Percentiles rank a stretch among this genome's conserved stretches.
Conservation (phyloP, 2,329 filamentous ascomycete genomes). For the Aspergillus fijiensis region DNA sequence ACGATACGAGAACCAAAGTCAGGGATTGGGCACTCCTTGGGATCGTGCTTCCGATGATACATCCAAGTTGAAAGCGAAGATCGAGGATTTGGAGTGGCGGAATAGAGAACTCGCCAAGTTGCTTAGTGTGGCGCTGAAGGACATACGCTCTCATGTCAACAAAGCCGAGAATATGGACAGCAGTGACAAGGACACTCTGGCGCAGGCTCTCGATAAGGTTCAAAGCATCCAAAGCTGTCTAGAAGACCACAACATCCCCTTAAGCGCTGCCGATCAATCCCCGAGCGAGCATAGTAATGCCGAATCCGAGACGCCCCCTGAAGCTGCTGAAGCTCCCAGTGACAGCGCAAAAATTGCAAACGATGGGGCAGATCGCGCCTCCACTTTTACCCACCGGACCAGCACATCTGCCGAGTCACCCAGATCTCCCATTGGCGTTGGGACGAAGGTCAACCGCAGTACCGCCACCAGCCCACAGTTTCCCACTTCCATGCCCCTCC, state of each 20-base stretch:
- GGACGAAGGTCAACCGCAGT: slow-evolving; percentile 3
- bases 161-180: slow-evolving; percentile 26
- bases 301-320: slow-evolving; percentile 1
- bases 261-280: slow-evolving; percentile 13
- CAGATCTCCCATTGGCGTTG: slow-evolving; percentile 12
- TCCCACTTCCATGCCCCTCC: slow-evolving; percentile 24
- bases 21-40: slow-evolving; percentile 14
- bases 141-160: slow-evolving; percentile 38
- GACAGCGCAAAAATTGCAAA: background rate
- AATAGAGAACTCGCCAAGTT: slow-evolving; percentile 44
- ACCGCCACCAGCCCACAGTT: slow-evolving; percentile 9
- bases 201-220: slow-evolving; percentile 40
- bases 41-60: slow-evolving; percentile 17
- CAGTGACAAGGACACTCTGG: slow-evolving; percentile 32
- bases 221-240: slow-evolving; percentile 47
- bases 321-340: background rate
- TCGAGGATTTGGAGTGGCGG: slow-evolving; percentile 39
- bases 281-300: slow-evolving; percentile 8
- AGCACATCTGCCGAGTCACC: slow-evolving; percentile 7
- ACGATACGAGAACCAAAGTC: slow-evolving; percentile 19
- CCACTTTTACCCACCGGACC: slow-evolving; percentile 2
- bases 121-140: slow-evolving; percentile 43
- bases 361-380: slow-evolving; percentile 6
- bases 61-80: slow-evolving; percentile 31
- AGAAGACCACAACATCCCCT: slow-evolving; percentile 38